Evolutionary conservation across 108 stramenopile genomes (phyloP), one percentile per base, ranked within the genome.

Genomic region (Cyclostephanos invisitatus): DNA sequence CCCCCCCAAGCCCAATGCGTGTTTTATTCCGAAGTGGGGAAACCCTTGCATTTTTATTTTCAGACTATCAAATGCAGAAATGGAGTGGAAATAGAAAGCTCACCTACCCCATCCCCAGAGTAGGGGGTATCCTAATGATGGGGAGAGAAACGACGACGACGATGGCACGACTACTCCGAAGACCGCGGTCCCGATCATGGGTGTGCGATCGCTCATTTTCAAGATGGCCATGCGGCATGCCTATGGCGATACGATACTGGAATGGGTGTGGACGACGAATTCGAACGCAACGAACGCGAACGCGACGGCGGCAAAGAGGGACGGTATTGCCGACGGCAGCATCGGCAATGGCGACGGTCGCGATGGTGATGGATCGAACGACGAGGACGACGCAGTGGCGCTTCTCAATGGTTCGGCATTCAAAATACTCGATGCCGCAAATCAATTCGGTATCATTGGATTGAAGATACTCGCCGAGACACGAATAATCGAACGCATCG

Each of bases 381-480:
- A 18, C 35, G 15, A 54, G 9, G 44, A 46, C 15, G 44, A 15
- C 53, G 12, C 48, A 36, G 22, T n/a, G n/a, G n/a, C n/a, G n/a
- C n/a, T n/a, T n/a, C n/a, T n/a, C n/a, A n/a, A n/a, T 18, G 55
- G 62, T 36, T 29, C 61, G 14, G 71, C 77, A 12, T 49, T 62
- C 44, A 73, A 70, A 17, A 10, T 80, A 1, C 35, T 80, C 14
- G 68, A 74, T 61, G 79, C 79, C 35, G 67, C 79, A 3, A 62
- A 80, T 38, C 53, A 57, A 28, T 80, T 40, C 57, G 73, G 73
- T 12, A 55, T 71, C 14, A 62, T 74, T n/a, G 68, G 55, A 10
- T 49, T 74, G n/a, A 80, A 80, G 63, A 65, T 80, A 28, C 54
- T 62, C 21, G 78, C 78, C 15, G 78, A 80, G 44, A 54, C 67